Evolutionary conservation across 176 grass and related monocot genomes (phyloP), one percentile per base, ranked within the genome.

Genomic region (Phragmites australis): DNA sequence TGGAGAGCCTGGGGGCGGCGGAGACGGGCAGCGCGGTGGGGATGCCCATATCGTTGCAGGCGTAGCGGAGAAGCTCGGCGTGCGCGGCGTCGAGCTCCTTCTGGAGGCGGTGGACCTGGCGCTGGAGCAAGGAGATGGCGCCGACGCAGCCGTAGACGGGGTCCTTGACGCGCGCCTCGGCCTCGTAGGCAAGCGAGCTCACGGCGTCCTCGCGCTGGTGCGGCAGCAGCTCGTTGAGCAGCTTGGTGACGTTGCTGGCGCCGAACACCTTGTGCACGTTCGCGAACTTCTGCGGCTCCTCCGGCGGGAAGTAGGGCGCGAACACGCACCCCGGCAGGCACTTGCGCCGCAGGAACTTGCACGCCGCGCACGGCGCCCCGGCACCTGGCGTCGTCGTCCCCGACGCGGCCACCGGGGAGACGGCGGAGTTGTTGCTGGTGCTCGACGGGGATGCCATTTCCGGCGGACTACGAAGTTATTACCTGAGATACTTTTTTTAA

Each of bases 261-360:
- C 91, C 91, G 67, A 93, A 93, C 61, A 93, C 82, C 91, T 90
- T 93, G 85, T 93, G 91, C 51, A 93, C 91, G 77, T 93, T 93
- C 25, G 86, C 85, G 46, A 93, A 93, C 82, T 93, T 93, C 77
- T 93, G 91, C 34, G 91, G 91, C 85, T 93, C 88, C 91, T 93
- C 91, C 23, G 91, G 88, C 11, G 88, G 88, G 78, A 93, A 93
- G 82, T 93, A 93, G 31, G 91, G 91, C 25, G 91, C 88, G 54
- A 93, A 93, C 66, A 93, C 88, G 91, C 91, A 93, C 5, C 91
- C 91, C 68, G 88, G 84, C 55, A 93, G 82, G 90, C 90, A 92
- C 80, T 92, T 92, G n/a, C 90, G 75, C 72, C 90, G 60, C 70
- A 92, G 69, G 75, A 92, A 92, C 80, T 92, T 92, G 87, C 90